phyloP scores from a whole-genome alignment of 768 basidiomycete genomes.

The Cubamyces sp. region DNA sequence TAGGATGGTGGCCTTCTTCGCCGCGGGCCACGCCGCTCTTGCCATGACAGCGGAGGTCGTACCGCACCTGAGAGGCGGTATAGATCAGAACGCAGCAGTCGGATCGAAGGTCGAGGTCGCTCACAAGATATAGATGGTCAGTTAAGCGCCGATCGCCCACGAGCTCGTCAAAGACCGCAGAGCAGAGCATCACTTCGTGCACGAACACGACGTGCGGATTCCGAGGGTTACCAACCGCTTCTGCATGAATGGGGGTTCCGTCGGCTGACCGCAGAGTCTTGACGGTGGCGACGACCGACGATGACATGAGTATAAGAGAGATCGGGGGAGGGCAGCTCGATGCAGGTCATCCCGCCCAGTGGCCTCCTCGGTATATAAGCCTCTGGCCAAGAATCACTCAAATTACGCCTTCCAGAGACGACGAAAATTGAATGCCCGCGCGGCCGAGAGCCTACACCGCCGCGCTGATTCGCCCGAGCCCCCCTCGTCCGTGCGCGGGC shows the following conservation, averaged over 20 bases:
- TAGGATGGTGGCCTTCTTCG: slow-evolving; percentile 19
- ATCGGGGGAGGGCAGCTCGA: not conserved
- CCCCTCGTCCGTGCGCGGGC: not conserved
- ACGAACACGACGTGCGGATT: slow-evolving; percentile 31
- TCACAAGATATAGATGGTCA: slow-evolving; percentile 28
- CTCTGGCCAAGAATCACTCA: slow-evolving; percentile 16
- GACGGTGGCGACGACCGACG: slow-evolving; percentile 4
- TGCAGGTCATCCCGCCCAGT: not conserved
- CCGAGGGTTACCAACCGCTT: slow-evolving; percentile 28
- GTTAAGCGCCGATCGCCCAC: slow-evolving; percentile 22
- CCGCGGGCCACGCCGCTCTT: slow-evolving; percentile 21
- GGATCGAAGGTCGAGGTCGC: not conserved
- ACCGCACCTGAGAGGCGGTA: slow-evolving; percentile 25
- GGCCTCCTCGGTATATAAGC: slow-evolving; percentile 10
- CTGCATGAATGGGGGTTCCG: slow-evolving; percentile 30
- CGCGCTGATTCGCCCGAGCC: slow-evolving; percentile 11
- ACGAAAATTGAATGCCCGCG: slow-evolving; percentile 9
- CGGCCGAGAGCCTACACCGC: slow-evolving; percentile 14
- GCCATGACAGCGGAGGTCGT: slow-evolving; percentile 33
- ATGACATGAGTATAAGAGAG: not conserved
- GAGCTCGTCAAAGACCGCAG: slow-evolving; percentile 27
- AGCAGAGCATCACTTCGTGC: slow-evolving; percentile 26
- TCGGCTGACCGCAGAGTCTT: slow-evolving; percentile 29
- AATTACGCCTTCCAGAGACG: slow-evolving; percentile 8
- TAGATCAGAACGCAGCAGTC: not conserved